Percentiles rank a stretch among this genome's conserved stretches.
Conservation (phyloP, 306 rosid species). For the Mucuna pruriens region DNA sequence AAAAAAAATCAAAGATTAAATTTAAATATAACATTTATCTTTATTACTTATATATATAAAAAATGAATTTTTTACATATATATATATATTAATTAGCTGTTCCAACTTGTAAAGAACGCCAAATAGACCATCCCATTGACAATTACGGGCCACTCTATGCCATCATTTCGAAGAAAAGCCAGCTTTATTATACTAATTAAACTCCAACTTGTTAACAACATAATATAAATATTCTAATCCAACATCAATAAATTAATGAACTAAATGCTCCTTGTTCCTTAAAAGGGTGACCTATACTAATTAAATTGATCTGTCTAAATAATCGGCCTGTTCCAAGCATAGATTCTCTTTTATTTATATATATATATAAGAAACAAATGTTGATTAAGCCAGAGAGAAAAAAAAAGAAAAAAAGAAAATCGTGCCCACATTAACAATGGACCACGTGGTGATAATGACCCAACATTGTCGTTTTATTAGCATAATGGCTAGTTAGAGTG, state of each 20-base stretch:
- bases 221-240: slow-evolving; percentile 31
- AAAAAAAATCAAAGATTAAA: too few species aligned
- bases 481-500: slow-evolving; percentile 14
- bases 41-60: too few species aligned
- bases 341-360: slow-evolving; percentile 48
- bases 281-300: slow-evolving; percentile 43
- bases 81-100: slow-evolving; percentile 27
- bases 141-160: slow-evolving; percentile 35
- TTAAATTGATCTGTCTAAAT: slow-evolving; percentile 25
- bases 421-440: slow-evolving; percentile 38
- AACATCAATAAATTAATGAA: slow-evolving; percentile 3
- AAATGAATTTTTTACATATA: too few species aligned
- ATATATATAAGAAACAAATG: slow-evolving; percentile 16
- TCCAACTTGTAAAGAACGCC: slow-evolving; percentile 41
- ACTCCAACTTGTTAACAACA: slow-evolving; percentile 40
- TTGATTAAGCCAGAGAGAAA: slow-evolving; percentile 29
- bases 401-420: slow-evolving; percentile 25
- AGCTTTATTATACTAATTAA: slow-evolving; percentile 26
- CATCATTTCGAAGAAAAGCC: slow-evolving; percentile 48
- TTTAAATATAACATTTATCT: too few species aligned
- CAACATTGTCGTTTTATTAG: slow-evolving; percentile 47
- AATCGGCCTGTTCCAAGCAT: slow-evolving; percentile 42
- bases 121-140: slow-evolving; percentile 18
- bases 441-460: slow-evolving; percentile 58
- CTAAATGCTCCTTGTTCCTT: slow-evolving; percentile 42